A percentile compares a stretch with the other conserved stretches of the same genome.
Conservation (phyloP, 257 asterid species). For the Verbascum thapsus region DNA sequence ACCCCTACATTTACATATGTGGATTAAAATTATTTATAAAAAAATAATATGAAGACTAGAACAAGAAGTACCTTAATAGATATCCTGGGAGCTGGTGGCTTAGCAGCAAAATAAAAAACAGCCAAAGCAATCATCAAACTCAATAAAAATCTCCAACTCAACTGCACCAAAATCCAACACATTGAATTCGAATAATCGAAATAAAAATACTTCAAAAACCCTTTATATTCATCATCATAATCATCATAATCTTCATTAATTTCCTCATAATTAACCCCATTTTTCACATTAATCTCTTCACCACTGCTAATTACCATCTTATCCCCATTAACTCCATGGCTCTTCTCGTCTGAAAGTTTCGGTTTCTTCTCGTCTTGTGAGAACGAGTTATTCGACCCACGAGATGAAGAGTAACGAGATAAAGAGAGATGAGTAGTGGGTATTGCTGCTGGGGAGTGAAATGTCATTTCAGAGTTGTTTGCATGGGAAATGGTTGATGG, state of each 20-base stretch:
- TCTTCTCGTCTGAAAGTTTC: not conserved
- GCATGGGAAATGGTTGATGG: slow-evolving; percentile 61
- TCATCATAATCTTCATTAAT: slow-evolving; percentile 6
- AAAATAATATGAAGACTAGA: no score
- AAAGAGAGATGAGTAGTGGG: slow-evolving; percentile 31
- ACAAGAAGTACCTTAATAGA: slow-evolving; percentile 52
- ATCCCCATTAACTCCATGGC: slow-evolving; percentile 22
- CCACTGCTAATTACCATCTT: no score
- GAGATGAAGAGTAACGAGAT: slow-evolving; percentile 63
- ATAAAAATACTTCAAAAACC: slow-evolving; percentile 49
- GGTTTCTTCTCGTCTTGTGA: slow-evolving; percentile 36
- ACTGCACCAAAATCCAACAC: slow-evolving; percentile 62
- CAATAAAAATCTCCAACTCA: slow-evolving; percentile 66
- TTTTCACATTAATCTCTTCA: not conserved
- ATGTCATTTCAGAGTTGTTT: slow-evolving; percentile 20
- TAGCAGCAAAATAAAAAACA: slow-evolving; percentile 65
- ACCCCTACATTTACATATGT: no score
- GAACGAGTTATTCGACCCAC: slow-evolving; percentile 53
- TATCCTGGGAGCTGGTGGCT: slow-evolving; percentile 64
- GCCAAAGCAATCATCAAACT: slow-evolving; percentile 56
- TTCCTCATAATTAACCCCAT: not conserved
- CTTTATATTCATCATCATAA: slow-evolving; percentile 1
- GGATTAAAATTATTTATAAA: no score
- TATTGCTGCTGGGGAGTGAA: slow-evolving; percentile 30
- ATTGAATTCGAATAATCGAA: slow-evolving; percentile 52